Conservation (phyloP, 2,329 filamentous ascomycete species). For the Cladosporium colombiae region DNA sequence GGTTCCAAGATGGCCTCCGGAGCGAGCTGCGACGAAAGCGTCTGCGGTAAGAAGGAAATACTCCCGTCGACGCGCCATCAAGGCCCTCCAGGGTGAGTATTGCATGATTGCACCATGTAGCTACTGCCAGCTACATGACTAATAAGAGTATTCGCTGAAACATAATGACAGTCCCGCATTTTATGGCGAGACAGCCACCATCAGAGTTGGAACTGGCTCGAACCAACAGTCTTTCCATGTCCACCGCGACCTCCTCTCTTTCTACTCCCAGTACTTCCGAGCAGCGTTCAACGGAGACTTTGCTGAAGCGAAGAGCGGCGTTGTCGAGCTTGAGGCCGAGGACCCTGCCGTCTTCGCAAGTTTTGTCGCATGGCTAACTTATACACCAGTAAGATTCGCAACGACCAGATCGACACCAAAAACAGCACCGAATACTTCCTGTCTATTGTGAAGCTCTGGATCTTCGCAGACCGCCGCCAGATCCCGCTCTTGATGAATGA, state of each 20-base stretch:
- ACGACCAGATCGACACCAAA: fast-evolving
- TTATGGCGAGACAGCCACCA: neutral
- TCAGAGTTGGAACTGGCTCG: neutral
- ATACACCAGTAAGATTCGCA: neutral
- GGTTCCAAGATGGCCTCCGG: neutral
- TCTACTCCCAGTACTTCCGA: neutral
- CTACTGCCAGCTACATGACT: no score
- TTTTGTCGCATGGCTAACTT: neutral
- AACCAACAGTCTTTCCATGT: neutral
- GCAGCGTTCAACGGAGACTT: neutral
- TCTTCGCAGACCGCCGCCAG: neutral
- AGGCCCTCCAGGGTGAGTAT: neutral
- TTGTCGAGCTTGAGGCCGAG: neutral
- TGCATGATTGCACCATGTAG: no score
- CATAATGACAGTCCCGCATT: neutral
- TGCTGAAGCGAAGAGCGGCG: neutral
- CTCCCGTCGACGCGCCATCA: no score
- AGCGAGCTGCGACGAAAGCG: no score
- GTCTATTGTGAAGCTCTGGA: neutral
- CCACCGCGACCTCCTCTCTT: neutral
- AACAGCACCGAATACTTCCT: fast-evolving
- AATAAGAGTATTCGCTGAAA: no score
- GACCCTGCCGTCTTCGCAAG: neutral
- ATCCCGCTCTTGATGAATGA: neutral
- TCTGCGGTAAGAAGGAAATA: no score